A percentile compares a stretch with the other conserved stretches of the same genome.
Evolutionary conservation across 2,329 filamentous ascomycete species (phyloP).

Genomic region (Fusarium foetens): DNA sequence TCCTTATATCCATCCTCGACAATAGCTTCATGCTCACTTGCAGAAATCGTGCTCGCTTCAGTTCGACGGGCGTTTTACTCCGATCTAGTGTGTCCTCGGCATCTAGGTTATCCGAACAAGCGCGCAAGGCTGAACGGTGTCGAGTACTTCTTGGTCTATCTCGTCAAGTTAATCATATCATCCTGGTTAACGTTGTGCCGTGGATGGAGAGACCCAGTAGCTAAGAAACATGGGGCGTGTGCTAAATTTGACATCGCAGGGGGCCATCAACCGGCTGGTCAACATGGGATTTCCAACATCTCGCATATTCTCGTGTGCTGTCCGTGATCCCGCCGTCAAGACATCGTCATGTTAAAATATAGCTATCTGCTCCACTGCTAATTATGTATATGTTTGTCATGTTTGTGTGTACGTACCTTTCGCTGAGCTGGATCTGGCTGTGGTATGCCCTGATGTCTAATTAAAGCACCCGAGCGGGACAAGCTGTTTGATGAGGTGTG

Average conservation of each 20-base stretch:
- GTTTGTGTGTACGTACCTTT: background rate
- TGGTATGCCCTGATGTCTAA: slow-evolving; percentile 11
- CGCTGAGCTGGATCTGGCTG: slow-evolving; percentile 1
- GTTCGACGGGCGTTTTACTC: slow-evolving; percentile 24
- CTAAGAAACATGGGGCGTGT: slow-evolving; percentile 25
- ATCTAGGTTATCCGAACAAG: background rate
- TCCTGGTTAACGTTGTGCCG: slow-evolving; percentile 31
- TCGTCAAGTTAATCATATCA: slow-evolving; percentile 15
- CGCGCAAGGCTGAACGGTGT: slow-evolving; percentile 29
- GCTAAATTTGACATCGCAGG: slow-evolving; percentile 44
- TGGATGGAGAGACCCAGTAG: slow-evolving; percentile 23
- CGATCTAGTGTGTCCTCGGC: background rate
- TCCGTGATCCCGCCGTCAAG: slow-evolving; percentile 15
- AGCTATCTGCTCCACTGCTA: background rate
- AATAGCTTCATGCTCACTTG: slow-evolving; percentile 8
- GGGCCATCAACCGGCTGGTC: slow-evolving; percentile 29
- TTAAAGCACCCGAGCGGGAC: slow-evolving; percentile 4
- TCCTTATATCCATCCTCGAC: background rate
- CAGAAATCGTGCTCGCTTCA: background rate
- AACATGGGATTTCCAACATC: slow-evolving; percentile 29
- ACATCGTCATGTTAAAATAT: background rate
- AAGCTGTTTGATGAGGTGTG: slow-evolving; percentile 21
- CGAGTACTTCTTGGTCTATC: slow-evolving; percentile 5
- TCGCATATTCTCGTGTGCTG: slow-evolving; percentile 13
- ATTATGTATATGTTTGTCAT: background rate